These are phyloP conservation scores for Onygenales sp. DNA, from an alignment of 2,329 filamentous ascomycete species.

Conservation along the genomic window DNA sequence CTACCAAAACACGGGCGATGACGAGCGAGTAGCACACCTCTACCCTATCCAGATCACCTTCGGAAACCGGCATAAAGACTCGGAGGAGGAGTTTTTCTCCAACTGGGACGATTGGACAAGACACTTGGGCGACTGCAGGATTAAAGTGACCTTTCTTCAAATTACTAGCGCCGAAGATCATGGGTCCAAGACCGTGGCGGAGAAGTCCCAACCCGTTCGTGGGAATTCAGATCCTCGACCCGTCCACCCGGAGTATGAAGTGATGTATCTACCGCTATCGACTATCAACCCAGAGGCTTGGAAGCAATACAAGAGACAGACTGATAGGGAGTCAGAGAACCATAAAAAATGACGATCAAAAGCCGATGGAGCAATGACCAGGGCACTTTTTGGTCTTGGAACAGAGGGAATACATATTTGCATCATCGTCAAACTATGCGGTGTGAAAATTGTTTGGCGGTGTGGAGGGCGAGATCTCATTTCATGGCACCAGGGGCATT, in stretches of 20 bases:
- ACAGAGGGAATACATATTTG: too few species aligned
- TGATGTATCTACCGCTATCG: neutral
- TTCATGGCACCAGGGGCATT: too few species aligned
- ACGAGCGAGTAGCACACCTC: neutral
- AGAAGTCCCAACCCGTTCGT: neutral
- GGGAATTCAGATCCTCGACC: neutral
- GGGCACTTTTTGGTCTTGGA: too few species aligned
- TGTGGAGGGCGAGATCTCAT: too few species aligned
- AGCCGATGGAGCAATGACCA: too few species aligned
- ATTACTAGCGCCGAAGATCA: neutral
- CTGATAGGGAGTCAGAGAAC: neutral
- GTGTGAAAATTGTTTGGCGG: too few species aligned
- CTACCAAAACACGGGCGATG: neutral
- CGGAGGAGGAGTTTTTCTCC: neutral
- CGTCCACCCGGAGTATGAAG: neutral
- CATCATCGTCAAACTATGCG: too few species aligned
- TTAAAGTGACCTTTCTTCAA: neutral
- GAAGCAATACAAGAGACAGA: neutral
- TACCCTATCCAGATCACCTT: constrained; percentile 2
- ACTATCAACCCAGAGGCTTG: neutral
- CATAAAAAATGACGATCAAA: too few species aligned
- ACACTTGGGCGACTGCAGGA: neutral
- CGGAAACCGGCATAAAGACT: neutral
- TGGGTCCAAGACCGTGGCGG: neutral
- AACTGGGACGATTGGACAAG: neutral